Conservation (phyloP, 2,329 filamentous ascomycete species). For the Paramyrothecium roridum region DNA sequence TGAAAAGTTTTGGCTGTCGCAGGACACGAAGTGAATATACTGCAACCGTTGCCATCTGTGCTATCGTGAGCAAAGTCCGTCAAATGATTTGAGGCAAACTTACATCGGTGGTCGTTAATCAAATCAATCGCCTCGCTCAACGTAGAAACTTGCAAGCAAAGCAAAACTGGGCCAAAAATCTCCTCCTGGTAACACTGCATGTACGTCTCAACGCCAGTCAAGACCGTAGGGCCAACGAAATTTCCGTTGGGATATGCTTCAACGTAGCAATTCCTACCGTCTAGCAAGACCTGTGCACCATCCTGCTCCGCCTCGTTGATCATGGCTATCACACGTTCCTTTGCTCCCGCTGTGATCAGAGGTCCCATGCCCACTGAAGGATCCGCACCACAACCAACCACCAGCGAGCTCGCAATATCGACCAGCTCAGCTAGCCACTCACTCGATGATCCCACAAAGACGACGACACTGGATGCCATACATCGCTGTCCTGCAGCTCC, state of each 20-base stretch:
- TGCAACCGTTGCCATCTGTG: constrained; percentile 17
- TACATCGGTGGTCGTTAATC: constrained; percentile 24
- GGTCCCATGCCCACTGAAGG: constrained; percentile 14
- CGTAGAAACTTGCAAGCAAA: constrained; percentile 14
- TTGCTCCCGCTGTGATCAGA: constrained; percentile 13
- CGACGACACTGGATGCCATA: constrained; percentile 64
- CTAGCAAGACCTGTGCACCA: constrained; percentile 17
- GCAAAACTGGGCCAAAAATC: constrained; percentile 22
- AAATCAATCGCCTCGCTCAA: constrained; percentile 19
- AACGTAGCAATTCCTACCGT: constrained; percentile 14
- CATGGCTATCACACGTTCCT: constrained; percentile 13
- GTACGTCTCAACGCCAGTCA: constrained; percentile 6
- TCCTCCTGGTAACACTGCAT: constrained; percentile 20
- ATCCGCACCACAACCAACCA: constrained; percentile 15
- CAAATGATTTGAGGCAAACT: background rate
- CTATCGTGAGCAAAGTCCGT: background rate
- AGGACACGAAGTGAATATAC: constrained; percentile 15
- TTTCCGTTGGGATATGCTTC: constrained; percentile 18
- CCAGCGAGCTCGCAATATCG: constrained; percentile 54
- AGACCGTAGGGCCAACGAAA: constrained; percentile 11
- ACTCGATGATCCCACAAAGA: constrained; percentile 63
- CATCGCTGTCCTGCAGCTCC: constrained; percentile 66
- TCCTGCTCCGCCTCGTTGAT: constrained; percentile 15
- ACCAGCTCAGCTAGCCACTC: constrained; percentile 64
- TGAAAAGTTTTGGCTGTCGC: constrained; percentile 13